These are phyloP conservation scores for Thielaviopsis punctulata DNA, from an alignment of 2,329 filamentous ascomycete genomes.

Conservation along the genomic window DNA sequence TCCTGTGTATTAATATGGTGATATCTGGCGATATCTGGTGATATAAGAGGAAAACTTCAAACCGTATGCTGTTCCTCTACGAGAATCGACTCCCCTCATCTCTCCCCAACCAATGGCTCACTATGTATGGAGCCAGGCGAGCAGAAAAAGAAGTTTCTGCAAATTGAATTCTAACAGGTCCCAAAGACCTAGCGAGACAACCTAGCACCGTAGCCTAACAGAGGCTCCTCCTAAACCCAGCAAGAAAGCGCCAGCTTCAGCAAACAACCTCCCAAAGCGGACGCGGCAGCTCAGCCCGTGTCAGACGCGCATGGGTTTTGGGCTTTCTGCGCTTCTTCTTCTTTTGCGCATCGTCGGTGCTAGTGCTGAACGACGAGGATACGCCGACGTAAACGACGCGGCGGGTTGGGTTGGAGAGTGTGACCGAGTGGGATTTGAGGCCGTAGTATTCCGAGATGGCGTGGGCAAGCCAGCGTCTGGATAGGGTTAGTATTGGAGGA, in stretches of 20 bases:
- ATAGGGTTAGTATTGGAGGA: not conserved
- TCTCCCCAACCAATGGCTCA: too few relatives aligned
- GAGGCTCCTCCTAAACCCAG: not conserved
- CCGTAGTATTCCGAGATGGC: slow-evolving; percentile 87
- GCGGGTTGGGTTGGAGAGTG: slow-evolving; percentile 49
- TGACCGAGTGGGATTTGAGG: slow-evolving; percentile 65
- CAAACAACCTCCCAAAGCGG: slow-evolving; percentile 47
- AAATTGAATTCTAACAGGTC: too few relatives aligned
- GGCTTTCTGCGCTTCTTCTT: slow-evolving; percentile 23
- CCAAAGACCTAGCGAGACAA: not conserved
- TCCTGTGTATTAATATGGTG: too few relatives aligned
- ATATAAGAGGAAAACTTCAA: not conserved
- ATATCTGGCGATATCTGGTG: too few relatives aligned
- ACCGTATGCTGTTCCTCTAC: not conserved
- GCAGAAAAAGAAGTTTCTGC: too few relatives aligned
- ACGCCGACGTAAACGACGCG: slow-evolving; percentile 74
- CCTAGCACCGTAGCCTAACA: too few relatives aligned
- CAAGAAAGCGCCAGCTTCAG: slow-evolving; percentile 16
- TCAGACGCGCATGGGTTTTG: slow-evolving; percentile 13
- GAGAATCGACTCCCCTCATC: not conserved
- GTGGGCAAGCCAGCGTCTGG: slow-evolving; percentile 79
- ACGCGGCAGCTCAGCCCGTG: slow-evolving; percentile 30
- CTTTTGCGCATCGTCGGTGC: not conserved
- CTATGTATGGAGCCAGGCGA: too few relatives aligned
- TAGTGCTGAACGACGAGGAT: slow-evolving; percentile 15